Conservation (phyloP, 345 rosid genomes). For the Pistacia vera region DNA sequence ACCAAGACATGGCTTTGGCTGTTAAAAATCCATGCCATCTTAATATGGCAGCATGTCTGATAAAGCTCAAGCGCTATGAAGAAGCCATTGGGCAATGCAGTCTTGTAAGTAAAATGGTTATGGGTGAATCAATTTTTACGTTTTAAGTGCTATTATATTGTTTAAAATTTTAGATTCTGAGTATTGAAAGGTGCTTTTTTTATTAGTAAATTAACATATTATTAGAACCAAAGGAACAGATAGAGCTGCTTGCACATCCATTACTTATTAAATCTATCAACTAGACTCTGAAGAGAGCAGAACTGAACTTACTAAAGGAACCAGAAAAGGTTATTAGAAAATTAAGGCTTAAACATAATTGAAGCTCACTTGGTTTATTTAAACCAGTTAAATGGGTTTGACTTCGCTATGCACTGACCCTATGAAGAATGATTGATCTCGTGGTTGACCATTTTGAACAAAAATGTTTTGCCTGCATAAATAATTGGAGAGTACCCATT, state of each 20-base stretch:
- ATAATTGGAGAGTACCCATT: background rate
- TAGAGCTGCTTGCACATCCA: background rate
- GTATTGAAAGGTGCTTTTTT: background rate
- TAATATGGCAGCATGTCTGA: slow-evolving; percentile 88
- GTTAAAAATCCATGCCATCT: slow-evolving; percentile 98
- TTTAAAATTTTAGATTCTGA: background rate
- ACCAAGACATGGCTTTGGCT: slow-evolving; percentile 94
- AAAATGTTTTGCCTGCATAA: background rate
- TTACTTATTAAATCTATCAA: background rate
- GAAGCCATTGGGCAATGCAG: slow-evolving; percentile 92
- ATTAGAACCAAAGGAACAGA: background rate
- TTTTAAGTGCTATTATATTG: background rate
- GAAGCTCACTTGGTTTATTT: background rate
- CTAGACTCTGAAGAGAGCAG: background rate
- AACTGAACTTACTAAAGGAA: background rate
- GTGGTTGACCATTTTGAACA: background rate
- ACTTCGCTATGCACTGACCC: background rate
- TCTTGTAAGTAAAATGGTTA: slow-evolving; percentile 47
- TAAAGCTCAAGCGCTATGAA: slow-evolving; percentile 75
- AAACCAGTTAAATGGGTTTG: background rate
- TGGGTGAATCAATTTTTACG: background rate
- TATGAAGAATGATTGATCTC: background rate
- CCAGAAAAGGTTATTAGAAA: background rate
- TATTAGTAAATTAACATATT: background rate
- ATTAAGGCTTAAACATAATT: background rate